Base-by-base conservation (phyloP, 352 stramenopile species). In the Phytophthora sansomeana region DNA sequence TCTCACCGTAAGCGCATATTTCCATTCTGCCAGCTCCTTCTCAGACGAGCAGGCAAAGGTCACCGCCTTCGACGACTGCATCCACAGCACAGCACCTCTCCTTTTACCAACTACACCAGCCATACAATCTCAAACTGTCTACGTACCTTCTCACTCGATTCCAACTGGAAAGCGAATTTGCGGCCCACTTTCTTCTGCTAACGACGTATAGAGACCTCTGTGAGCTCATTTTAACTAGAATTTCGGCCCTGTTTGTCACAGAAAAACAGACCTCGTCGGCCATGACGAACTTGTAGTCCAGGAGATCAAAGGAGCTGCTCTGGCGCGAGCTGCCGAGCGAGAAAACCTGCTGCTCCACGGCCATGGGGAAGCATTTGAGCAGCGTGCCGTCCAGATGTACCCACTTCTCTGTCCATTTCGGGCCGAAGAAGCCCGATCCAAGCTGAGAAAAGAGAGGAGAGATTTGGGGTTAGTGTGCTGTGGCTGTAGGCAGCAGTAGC, bases 401-500 rank as follows among this genome's bases (percentile, higher is more conserved):
- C 86, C 86, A 92, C 49, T 92, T 94, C 56, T 91, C 86, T 28
- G 70, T 91, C 86, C 86, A 94, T 70, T 90, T 90, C 6, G 81
- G 60, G 0, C 86, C 82, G 54, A 92, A 89, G 11, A 94, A 46
- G 1, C 79, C 74, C 5, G 76, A 74, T 0, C 72, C 69, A 30
- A 90, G 72, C 86, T 94, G 56, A 13, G 14, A 4, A 47, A 2
- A 39, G 6, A 17, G 9, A 33, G 61, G 5, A 36, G 14, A 6
- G n/a, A n/a, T n/a, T 8, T 32, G 43, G 5, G 16, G 32, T 53
- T 64, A 55, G 28, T 3, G 36, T 4, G 26, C 19, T 21, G 1
- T 33, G 11, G 13, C 14, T 32, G 6, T 63, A 33, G 50, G 53
- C 17, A 43, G 42, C 5, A 61, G 10, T 11, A 51, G 9, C 5